Evolutionary conservation across 2,329 filamentous ascomycete species (phyloP), one percentile per base, ranked within the genome.

Genomic region (Neopestalotiopsis rosae): DNA sequence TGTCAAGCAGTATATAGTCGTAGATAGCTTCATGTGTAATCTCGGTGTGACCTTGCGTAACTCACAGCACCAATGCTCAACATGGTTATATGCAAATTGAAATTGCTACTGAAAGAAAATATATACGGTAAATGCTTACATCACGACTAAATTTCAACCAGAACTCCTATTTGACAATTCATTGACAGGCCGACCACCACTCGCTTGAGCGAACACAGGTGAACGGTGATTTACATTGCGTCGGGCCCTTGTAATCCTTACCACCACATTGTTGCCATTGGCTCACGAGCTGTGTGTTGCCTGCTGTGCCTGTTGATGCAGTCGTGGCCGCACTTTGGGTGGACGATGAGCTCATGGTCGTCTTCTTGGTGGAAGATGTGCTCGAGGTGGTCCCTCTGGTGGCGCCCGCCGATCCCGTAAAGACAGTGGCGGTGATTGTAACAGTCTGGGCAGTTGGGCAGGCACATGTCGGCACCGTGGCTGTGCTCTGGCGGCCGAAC

Each of bases 251-350:
- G 59, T 62, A 62, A 14, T 32, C 59, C 0, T 20, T 3, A 13
- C 59, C 59, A 5, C 59, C 59, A 17, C 59, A 62, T 20, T 62
- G 59, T 3, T 17, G 13, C 59, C 59, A 62, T 40, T 62, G 59
- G 32, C 24, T 24, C 28, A 62, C 59, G 0, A n/a, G 28, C 20
- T 34, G 28, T 6, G 17, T 12, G 10, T 17, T 62, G 9, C 59
- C 32, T 6, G 30, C n/a, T 5, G 59, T 42, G 3, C n/a, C 7
- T 1, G 30, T 42, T 3, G 59, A n/a, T 38, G 32, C 30, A 40
- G 28, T 62, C 32, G 59, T 40, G 9, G 14, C 4, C 7, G 59
- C 40, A n/a, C 28, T 12, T 38, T 20, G 4, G 5, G 59, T 3
- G 59, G 30, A 10, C 4, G 59, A 38, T 30, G 59, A n/a, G 14